Evolutionary conservation across 192 early-diverging fungal species (phyloP).

Genomic region (Chytriomyces sp.): DNA sequence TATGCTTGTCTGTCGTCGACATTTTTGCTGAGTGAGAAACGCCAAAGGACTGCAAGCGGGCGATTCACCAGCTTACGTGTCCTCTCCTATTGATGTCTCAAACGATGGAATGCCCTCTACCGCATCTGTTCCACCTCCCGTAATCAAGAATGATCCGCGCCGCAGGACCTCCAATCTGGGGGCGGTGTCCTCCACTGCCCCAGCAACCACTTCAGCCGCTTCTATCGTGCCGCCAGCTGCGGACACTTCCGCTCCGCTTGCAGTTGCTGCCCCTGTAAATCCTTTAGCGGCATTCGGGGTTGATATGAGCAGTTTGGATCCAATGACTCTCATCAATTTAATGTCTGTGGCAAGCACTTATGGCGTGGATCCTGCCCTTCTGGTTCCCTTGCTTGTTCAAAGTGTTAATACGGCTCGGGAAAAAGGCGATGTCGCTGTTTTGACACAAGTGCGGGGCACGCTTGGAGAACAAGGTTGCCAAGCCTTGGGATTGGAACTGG

Average conservation of each 20-base stretch:
- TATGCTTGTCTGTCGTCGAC: neutral
- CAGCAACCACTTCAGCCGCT: neutral
- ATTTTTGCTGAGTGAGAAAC: too few species aligned
- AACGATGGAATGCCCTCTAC: neutral
- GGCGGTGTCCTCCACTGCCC: too few species aligned
- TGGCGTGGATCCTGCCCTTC: conserved; percentile 4
- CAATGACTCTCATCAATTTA: conserved; percentile 13
- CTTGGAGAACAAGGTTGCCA: conserved; percentile 8
- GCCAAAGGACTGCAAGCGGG: conserved; percentile 3
- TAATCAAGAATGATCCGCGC: conserved; percentile 28
- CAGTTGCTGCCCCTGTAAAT: neutral
- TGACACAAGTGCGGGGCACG: neutral
- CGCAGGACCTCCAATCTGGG: neutral
- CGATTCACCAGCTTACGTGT: conserved; percentile 8
- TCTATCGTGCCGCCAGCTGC: neutral
- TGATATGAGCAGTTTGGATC: conserved; percentile 2
- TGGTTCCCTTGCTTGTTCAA: neutral
- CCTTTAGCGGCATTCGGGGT: conserved; percentile 11
- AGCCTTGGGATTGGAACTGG: conserved; percentile 6
- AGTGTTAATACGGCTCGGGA: neutral
- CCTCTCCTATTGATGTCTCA: conserved; percentile 14
- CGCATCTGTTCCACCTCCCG: neutral
- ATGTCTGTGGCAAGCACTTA: neutral
- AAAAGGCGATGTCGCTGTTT: neutral
- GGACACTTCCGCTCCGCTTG: neutral